These are phyloP conservation scores for Rhizopogon vinicolor DNA, from an alignment of 768 basidiomycete genomes.

Conservation along the genomic window DNA sequence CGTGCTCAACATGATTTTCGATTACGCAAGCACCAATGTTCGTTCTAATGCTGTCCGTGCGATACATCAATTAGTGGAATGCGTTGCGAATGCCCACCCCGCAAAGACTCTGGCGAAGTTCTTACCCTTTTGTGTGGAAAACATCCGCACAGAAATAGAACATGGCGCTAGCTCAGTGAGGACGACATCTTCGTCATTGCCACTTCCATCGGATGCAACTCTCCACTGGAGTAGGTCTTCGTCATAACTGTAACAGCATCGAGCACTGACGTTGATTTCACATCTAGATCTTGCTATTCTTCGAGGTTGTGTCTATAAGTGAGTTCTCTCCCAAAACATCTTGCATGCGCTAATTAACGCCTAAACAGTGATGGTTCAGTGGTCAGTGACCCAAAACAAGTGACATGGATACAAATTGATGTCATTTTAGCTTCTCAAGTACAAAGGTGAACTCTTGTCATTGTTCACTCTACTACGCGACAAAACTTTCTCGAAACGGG, in stretches of 20 bases:
- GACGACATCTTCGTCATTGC: constrained; percentile 65
- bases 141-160: constrained; percentile 75
- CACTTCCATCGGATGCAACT: constrained; percentile 77
- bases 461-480: constrained; percentile 61
- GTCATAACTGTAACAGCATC: not conserved
- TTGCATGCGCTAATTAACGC: not conserved
- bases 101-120: constrained; percentile 75
- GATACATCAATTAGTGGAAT: constrained; percentile 82
- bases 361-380: constrained; percentile 45
- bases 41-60: constrained; percentile 84
- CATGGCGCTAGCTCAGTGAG: constrained; percentile 75
- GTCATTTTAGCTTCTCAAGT: constrained; percentile 50
- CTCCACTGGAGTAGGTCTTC: constrained; percentile 74
- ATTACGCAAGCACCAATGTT: constrained; percentile 77
- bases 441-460: constrained; percentile 56
- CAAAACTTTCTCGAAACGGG: constrained; percentile 74
- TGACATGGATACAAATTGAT: not conserved
- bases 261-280: not conserved
- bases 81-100: constrained; percentile 78
- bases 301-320: constrained; percentile 80
- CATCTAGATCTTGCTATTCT: constrained; percentile 64
- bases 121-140: constrained; percentile 63
- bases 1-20: constrained; percentile 77
- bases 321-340: constrained; percentile 18
- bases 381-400: constrained; percentile 25